These are phyloP conservation scores for Globisporangium lucens DNA, from an alignment of 352 stramenopile genomes.

Conservation along the genomic window DNA sequence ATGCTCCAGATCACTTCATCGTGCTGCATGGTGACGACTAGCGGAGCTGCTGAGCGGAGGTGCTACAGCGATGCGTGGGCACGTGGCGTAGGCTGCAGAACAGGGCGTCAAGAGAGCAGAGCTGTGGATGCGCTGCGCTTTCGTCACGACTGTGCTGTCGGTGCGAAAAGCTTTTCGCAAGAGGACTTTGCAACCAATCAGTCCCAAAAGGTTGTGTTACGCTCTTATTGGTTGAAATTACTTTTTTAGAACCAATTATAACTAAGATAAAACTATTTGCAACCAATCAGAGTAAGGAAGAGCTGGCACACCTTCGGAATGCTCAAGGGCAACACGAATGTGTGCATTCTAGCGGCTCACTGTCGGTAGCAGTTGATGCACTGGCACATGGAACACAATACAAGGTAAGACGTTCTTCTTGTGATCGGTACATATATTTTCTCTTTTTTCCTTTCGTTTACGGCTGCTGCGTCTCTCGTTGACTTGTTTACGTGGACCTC, in stretches of 20 bases:
- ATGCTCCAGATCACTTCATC: conserved; percentile 99
- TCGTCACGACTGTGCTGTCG: conserved; percentile 6
- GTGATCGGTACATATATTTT: no score
- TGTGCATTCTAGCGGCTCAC: no score
- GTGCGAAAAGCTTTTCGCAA: conserved; percentile 10
- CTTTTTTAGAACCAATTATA: no score
- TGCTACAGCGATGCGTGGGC: background rate
- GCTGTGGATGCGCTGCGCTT: background rate
- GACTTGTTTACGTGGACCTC: no score
- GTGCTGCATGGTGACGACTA: conserved; percentile 80
- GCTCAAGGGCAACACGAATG: background rate
- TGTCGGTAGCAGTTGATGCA: no score
- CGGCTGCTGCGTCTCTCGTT: no score
- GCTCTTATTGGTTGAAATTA: conserved; percentile 3
- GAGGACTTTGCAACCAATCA: conserved; percentile 20
- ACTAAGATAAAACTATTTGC: no score
- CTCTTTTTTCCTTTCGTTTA: no score
- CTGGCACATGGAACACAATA: background rate
- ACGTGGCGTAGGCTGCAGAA: background rate
- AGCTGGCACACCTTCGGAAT: conserved; percentile 1
- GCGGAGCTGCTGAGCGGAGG: background rate
- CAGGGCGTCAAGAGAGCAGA: background rate
- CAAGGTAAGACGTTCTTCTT: background rate
- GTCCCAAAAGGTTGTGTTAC: conserved; percentile 4
- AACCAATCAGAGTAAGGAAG: background rate